Conservation (phyloP, 1,284 basidiomycete genomes). For the Cronartium quercuum region DNA sequence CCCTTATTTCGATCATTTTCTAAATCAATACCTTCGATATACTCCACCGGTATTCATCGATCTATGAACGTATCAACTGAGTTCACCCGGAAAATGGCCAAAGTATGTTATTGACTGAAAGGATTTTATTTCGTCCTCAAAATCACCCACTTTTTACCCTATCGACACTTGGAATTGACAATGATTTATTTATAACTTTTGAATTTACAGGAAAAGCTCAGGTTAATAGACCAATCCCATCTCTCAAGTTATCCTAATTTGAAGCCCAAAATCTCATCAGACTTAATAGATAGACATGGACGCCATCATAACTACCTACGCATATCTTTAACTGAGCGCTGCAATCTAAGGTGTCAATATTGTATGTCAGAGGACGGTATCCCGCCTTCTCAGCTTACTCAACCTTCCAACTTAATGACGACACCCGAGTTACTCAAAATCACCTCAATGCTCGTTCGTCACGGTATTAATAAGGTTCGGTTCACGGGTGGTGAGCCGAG, state of each 20-base stretch:
- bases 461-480: slow-evolving; percentile 76
- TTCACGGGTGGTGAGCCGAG: slow-evolving; percentile 85
- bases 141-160: too few relatives aligned
- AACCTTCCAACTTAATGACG: slow-evolving; percentile 67
- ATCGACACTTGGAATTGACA: too few relatives aligned
- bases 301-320: slow-evolving; percentile 72
- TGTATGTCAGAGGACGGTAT: slow-evolving; percentile 82
- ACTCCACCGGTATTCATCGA: too few relatives aligned
- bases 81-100: too few relatives aligned
- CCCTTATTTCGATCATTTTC: too few relatives aligned
- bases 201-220: neutral
- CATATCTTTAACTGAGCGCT: slow-evolving; percentile 76
- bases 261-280: neutral
- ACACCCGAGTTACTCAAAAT: slow-evolving; percentile 60
- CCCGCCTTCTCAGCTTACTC: slow-evolving; percentile 62
- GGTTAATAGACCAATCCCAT: neutral
- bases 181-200: too few relatives aligned
- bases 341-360: slow-evolving; percentile 78
- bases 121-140: too few relatives aligned
- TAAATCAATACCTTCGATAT: too few relatives aligned
- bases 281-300: neutral
- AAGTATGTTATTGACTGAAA: too few relatives aligned
- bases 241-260: neutral
- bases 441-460: slow-evolving; percentile 68
- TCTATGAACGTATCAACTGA: too few relatives aligned